Evolutionary conservation across 75 land plant species (phyloP), one percentile per base, ranked within the genome.

Genomic region (Selaginella tamariscina): DNA sequence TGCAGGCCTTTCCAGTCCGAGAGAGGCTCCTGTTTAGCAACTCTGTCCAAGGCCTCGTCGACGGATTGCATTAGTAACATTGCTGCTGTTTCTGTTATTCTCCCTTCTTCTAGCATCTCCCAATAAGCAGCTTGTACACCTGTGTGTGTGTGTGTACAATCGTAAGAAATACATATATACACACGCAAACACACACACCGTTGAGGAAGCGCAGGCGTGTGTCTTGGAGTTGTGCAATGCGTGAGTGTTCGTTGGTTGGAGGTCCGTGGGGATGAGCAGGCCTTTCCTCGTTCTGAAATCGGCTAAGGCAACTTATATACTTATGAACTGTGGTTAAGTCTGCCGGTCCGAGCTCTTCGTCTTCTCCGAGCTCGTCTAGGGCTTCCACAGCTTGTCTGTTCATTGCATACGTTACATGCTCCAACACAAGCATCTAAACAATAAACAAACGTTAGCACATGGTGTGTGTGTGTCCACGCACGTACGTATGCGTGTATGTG

Each of bases 51-150:
- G 23, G 97, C 98, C 69, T 90, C 98, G 70, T 94, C 98, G 60
- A 94, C 98, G 29, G 98, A 94, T 69, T 82, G 88, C 91, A 94
- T 94, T 64, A 94, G 71, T 29, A 94, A 54, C 69, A 75, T 79
- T 32, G 89, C 97, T 62, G 84, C 79, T 57, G 74, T 76, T 63
- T 84, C 84, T 1, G 78, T 80, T 69, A 94, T 82, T 68, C 98
- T 80, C 32, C 98, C 92, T 65, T 90, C 97, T 60, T 90, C 89
- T 49, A 94, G 84, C 98, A 94, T 95, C 56, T 29, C 80, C 91
- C 91, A 94, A 66, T 94, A 94, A 33, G 98, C 91, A 72, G 98
- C 86, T 73, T 90, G 96, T 32, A 94, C 96, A 71, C 96, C 98
- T 94, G 69, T 39, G 49, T 39, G n/a, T n/a, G n/a, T n/a, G n/a